phyloP scores from a whole-genome alignment of 192 early-diverging fungal species.

The Coemansia sp. region DNA sequence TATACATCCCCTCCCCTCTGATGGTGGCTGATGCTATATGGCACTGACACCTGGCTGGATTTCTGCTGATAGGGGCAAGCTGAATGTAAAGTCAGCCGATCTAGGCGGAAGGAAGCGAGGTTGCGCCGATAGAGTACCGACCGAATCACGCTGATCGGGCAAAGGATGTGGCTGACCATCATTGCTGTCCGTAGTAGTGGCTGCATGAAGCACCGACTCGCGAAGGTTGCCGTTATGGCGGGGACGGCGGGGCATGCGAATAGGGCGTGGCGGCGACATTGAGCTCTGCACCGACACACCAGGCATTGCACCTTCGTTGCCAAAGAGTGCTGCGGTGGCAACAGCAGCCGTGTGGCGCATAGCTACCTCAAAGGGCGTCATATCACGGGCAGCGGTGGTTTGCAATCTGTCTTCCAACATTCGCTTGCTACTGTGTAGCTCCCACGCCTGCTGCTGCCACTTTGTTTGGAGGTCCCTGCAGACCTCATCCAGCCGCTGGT shows the following conservation, averaged over 20 bases:
- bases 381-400: background rate
- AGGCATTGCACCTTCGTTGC: background rate
- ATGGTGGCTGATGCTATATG: background rate
- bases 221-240: background rate
- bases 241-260: slow-evolving; percentile 6
- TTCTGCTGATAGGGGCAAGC: slow-evolving; percentile 8
- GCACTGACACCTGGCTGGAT: slow-evolving; percentile 1
- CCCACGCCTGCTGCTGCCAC: background rate
- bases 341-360: background rate
- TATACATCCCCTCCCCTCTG: background rate
- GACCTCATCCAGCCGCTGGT: slow-evolving; percentile 7
- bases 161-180: background rate
- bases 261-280: background rate
- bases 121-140: background rate
- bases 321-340: background rate
- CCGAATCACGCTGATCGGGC: slow-evolving; percentile 10
- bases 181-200: background rate
- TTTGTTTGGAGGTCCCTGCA: background rate
- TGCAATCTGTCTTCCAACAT: slow-evolving; percentile 8
- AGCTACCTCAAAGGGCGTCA: background rate
- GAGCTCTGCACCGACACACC: background rate
- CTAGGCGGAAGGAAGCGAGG: background rate
- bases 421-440: background rate
- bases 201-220: background rate
- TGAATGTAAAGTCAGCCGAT: slow-evolving; percentile 6